A percentile compares a stretch with the other conserved stretches of the same genome.
phyloP scores from a whole-genome alignment of 2,329 filamentous ascomycete genomes.

The Basipetospora chlamydospora region DNA sequence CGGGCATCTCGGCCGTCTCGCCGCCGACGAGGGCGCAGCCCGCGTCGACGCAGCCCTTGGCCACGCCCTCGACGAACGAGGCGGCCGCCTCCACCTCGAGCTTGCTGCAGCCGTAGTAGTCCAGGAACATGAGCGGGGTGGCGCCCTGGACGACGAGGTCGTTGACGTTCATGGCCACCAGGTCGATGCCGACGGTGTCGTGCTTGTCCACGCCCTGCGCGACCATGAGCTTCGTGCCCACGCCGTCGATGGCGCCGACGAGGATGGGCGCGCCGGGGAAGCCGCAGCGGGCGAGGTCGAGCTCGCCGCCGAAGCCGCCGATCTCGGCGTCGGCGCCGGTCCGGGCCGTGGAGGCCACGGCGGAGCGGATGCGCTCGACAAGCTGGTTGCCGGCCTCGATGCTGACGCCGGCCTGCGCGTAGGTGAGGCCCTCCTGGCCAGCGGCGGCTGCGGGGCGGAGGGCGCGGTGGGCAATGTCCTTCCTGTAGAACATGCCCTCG shows the following conservation, averaged over 20 bases:
- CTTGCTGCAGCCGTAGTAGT: slow-evolving; percentile 91
- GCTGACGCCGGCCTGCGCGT: slow-evolving; percentile 83
- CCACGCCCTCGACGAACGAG: slow-evolving; percentile 83
- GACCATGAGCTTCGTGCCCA: slow-evolving; percentile 94
- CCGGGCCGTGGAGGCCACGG: slow-evolving; percentile 71
- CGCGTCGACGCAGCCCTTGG: slow-evolving; percentile 69
- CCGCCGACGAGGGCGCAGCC: slow-evolving; percentile 89
- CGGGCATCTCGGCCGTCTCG: slow-evolving; percentile 97
- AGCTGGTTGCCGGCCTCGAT: slow-evolving; percentile 91
- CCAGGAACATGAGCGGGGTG: slow-evolving; percentile 88
- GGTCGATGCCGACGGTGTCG: slow-evolving; percentile 87
- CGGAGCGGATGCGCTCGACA: slow-evolving; percentile 80
- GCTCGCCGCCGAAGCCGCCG: slow-evolving; percentile 83
- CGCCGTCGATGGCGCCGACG: slow-evolving; percentile 90
- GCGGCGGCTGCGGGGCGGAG: slow-evolving; percentile 32
- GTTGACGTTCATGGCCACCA: slow-evolving; percentile 99
- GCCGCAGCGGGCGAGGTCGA: slow-evolving; percentile 59
- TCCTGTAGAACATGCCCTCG: slow-evolving; percentile 79
- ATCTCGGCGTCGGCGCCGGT: slow-evolving; percentile 86
- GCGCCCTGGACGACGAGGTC: slow-evolving; percentile 93
- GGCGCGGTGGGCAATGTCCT: slow-evolving; percentile 75
- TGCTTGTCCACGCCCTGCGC: slow-evolving; percentile 83
- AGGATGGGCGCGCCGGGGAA: slow-evolving; percentile 49
- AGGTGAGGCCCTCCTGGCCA: slow-evolving; percentile 67
- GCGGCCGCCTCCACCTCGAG: slow-evolving; percentile 65